Percentiles rank a stretch among this genome's conserved stretches.
phyloP scores from a whole-genome alignment of 2,329 filamentous ascomycete genomes.

The Curvularia spicifera region DNA sequence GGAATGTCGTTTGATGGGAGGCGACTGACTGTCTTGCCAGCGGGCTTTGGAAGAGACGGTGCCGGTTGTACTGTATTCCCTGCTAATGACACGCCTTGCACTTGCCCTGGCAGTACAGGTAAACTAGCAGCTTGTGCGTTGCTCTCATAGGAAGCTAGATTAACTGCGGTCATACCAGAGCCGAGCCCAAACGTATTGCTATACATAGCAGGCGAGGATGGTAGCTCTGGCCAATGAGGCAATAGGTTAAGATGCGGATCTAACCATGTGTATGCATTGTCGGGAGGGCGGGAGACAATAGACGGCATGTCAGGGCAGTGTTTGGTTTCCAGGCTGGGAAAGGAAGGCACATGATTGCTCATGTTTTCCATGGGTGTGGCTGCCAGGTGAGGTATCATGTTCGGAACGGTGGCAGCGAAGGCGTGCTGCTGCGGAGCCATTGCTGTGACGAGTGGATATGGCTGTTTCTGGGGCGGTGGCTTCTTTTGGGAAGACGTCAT shows the following conservation, averaged over 20 bases:
- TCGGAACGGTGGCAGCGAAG: constrained; percentile 4
- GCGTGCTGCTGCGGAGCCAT: not conserved
- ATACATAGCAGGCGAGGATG: not conserved
- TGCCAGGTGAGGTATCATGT: constrained; percentile 7
- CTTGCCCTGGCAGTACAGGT: not conserved
- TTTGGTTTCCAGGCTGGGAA: not conserved
- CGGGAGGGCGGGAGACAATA: not conserved
- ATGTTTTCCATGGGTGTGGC: not conserved
- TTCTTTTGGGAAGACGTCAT: not conserved
- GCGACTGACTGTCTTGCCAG: not conserved
- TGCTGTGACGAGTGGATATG: not conserved
- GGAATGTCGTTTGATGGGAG: constrained; percentile 1
- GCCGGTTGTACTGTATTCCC: not conserved
- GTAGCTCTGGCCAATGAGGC: not conserved
- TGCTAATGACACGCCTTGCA: not conserved
- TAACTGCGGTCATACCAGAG: not conserved
- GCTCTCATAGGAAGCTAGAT: not conserved
- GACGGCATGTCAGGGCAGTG: no score
- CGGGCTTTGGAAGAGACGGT: not conserved
- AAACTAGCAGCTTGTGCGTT: not conserved
- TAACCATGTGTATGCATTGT: not conserved
- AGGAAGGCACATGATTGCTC: not conserved
- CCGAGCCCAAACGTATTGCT: not conserved
- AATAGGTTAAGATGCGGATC: not conserved
- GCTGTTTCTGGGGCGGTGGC: not conserved